phyloP scores from a whole-genome alignment of 768 basidiomycete species.

The Phylloporus arenicola region DNA sequence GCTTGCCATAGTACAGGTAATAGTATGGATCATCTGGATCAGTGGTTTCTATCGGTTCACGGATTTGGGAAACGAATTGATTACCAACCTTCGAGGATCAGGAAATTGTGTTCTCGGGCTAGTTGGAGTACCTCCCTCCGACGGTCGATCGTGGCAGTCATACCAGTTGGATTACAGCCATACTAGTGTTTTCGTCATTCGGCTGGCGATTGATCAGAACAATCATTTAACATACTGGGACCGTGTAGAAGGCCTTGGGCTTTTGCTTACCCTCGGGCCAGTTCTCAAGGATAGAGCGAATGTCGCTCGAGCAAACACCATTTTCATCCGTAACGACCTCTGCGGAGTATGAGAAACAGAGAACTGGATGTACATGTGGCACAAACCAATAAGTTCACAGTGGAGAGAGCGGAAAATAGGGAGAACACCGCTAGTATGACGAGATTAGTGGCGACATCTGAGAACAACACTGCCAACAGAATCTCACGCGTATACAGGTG shows the following conservation, averaged over 20 bases:
- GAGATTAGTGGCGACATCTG: slow-evolving; percentile 8
- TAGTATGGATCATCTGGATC: slow-evolving; percentile 72
- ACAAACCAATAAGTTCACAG: slow-evolving; percentile 56
- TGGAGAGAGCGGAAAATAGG: slow-evolving; percentile 54
- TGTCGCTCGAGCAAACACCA: slow-evolving; percentile 56
- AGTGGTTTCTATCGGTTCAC: neutral
- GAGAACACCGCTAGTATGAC: slow-evolving; percentile 50
- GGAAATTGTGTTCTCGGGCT: slow-evolving; percentile 64
- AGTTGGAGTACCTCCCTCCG: slow-evolving; percentile 67
- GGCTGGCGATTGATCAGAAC: slow-evolving; percentile 4
- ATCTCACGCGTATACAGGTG: slow-evolving; percentile 70
- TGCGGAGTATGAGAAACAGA: slow-evolving; percentile 26
- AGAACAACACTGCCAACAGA: slow-evolving; percentile 10
- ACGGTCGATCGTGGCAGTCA: slow-evolving; percentile 65
- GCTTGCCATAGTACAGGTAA: slow-evolving; percentile 68
- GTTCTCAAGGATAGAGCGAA: slow-evolving; percentile 60
- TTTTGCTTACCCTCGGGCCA: slow-evolving; percentile 71
- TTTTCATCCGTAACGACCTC: slow-evolving; percentile 74
- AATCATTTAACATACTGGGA: slow-evolving; percentile 46
- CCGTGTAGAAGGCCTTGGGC: slow-evolving; percentile 78
- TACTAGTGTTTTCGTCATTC: slow-evolving; percentile 39
- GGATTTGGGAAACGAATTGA: neutral
- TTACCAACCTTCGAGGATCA: slow-evolving; percentile 75
- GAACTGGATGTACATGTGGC: neutral
- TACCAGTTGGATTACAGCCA: slow-evolving; percentile 85